Conservation (phyloP, 176 grass and related monocot genomes). For the Oryza coarctata region DNA sequence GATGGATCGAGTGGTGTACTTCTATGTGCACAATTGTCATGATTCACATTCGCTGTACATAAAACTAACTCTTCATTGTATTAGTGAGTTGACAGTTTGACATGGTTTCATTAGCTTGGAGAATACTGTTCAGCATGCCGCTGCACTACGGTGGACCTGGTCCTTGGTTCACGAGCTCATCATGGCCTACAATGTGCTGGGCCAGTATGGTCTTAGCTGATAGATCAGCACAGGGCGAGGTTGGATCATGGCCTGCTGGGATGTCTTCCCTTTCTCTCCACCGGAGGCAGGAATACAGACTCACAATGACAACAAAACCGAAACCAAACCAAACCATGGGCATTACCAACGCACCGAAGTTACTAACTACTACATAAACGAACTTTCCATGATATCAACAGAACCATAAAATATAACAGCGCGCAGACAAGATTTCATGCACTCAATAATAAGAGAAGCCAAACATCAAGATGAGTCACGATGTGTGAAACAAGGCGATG, state of each 20-base stretch:
- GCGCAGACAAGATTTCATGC: neutral
- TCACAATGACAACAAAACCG: neutral
- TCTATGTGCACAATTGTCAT: neutral
- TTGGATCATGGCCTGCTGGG: neutral
- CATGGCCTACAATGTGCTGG: too few species aligned
- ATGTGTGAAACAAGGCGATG: neutral
- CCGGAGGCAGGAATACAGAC: neutral
- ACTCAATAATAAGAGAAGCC: neutral
- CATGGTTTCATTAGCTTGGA: too few species aligned
- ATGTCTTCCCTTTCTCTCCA: neutral
- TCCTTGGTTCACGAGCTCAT: neutral
- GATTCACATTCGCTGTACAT: too few species aligned
- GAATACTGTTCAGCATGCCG: neutral
- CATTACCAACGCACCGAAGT: neutral
- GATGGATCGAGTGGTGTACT: neutral
- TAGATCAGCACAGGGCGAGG: neutral
- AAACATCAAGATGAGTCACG: neutral
- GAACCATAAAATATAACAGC: neutral
- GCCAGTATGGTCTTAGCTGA: too few species aligned
- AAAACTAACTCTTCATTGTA: neutral
- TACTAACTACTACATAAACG: too few species aligned
- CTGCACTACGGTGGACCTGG: too few species aligned
- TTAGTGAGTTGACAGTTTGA: too few species aligned
- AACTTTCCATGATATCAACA: neutral
- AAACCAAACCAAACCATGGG: neutral